Evolutionary conservation across 2,329 filamentous ascomycete genomes (phyloP).

Genomic region (Aureobasidium sp.): DNA sequence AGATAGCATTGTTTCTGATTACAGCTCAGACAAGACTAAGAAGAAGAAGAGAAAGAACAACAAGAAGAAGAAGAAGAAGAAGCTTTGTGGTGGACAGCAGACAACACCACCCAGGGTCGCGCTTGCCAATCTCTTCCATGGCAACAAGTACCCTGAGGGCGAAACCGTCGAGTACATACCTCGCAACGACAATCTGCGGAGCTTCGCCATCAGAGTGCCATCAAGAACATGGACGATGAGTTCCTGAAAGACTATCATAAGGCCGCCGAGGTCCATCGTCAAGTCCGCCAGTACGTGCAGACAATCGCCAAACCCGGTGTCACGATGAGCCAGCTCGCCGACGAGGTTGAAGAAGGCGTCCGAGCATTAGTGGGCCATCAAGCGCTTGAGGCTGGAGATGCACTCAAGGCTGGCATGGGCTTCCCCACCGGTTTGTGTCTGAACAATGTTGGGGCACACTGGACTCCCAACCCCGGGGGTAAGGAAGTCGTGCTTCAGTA

Average conservation of each 20-base stretch:
- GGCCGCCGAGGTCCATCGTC: constrained; percentile 80
- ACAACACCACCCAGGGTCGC: constrained; percentile 69
- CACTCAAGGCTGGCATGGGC: constrained; percentile 70
- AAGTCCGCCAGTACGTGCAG: constrained; percentile 77
- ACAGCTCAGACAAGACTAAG: neutral
- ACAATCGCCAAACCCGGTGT: constrained; percentile 74
- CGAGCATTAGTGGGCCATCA: constrained; percentile 67
- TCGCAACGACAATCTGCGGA: constrained; percentile 64
- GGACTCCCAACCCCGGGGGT: constrained; percentile 79
- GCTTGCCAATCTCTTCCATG: constrained; percentile 65
- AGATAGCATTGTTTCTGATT: neutral
- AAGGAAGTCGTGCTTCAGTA: constrained; percentile 61
- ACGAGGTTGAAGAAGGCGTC: constrained; percentile 79
- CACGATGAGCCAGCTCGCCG: constrained; percentile 70
- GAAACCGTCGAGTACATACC: constrained; percentile 69
- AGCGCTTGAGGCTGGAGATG: constrained; percentile 70
- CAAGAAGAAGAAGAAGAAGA: constrained; percentile 52
- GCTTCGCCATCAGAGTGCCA: constrained; percentile 53
- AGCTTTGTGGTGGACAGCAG: constrained; percentile 43
- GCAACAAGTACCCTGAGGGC: constrained; percentile 64
- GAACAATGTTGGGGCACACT: constrained; percentile 81
- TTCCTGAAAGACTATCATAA: constrained; percentile 75
- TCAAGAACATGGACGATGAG: constrained; percentile 67
- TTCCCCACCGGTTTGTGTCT: constrained; percentile 79
- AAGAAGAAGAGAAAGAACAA: constrained; percentile 72